A percentile compares a stretch with the other conserved stretches of the same genome.
phyloP scores from a whole-genome alignment of 768 basidiomycete genomes.

The Myochromella boudieri region DNA sequence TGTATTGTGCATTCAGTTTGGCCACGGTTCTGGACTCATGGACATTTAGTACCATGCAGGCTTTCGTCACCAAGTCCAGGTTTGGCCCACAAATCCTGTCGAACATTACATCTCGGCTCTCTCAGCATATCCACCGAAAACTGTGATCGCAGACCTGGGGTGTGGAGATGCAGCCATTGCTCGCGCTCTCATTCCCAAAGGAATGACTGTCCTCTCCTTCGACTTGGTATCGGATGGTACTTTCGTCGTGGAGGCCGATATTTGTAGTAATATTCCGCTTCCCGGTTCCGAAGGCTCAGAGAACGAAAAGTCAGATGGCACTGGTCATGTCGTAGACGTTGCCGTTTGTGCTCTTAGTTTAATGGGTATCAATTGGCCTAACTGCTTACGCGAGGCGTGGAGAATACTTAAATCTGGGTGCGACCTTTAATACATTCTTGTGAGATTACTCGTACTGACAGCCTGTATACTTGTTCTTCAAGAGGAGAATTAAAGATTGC shows the following conservation, averaged over 20 bases:
- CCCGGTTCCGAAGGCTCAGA: conserved; percentile 69
- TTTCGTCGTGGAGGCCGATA: conserved; percentile 90
- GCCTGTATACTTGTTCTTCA: conserved; percentile 11
- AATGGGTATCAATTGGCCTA: conserved; percentile 98
- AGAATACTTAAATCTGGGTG: conserved; percentile 83
- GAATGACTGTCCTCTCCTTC: conserved; percentile 71
- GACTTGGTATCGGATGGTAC: conserved; percentile 74
- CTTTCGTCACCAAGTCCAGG: conserved; percentile 86
- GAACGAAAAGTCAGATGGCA: conserved; percentile 40
- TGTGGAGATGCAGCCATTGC: conserved; percentile 94
- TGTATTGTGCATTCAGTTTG: conserved; percentile 40
- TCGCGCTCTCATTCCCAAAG: conserved; percentile 65
- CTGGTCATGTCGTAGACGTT: conserved; percentile 84
- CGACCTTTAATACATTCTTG: no score
- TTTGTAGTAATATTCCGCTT: conserved; percentile 74
- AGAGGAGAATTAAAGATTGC: conserved; percentile 87
- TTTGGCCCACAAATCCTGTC: conserved; percentile 96
- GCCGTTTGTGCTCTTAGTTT: conserved; percentile 93
- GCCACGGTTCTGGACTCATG: neutral
- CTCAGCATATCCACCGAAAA: conserved; percentile 59
- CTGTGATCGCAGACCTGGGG: conserved; percentile 89
- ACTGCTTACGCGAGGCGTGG: conserved; percentile 86
- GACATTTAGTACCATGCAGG: conserved; percentile 83
- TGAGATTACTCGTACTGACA: no score
- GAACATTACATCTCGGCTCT: conserved; percentile 71